These are phyloP conservation scores for Cruciata laevipes DNA, from an alignment of 257 asterid species.

Conservation along the genomic window DNA sequence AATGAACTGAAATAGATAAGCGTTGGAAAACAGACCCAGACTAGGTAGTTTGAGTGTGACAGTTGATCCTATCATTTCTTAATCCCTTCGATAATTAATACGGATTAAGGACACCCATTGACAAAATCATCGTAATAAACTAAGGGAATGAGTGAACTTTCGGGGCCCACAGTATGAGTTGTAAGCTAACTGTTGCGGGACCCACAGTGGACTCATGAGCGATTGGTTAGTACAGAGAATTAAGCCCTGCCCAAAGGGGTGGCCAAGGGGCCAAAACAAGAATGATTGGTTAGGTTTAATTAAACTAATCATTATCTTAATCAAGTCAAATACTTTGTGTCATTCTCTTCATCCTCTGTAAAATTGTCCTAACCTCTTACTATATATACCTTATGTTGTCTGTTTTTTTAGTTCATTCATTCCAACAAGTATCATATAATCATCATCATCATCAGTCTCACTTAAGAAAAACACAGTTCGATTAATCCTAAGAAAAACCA, in stretches of 20 bases:
- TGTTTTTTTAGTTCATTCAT: constrained; percentile 22
- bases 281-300: constrained; percentile 22
- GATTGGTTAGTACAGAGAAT: constrained; percentile 34
- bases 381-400: constrained; percentile 34
- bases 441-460: constrained; percentile 13
- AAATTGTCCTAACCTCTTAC: constrained; percentile 11
- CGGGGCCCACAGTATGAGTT: too few relatives aligned
- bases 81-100: too few relatives aligned
- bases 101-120: too few relatives aligned
- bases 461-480: not conserved
- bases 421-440: constrained; percentile 15
- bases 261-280: not conserved
- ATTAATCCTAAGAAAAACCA: not conserved
- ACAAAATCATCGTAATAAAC: too few relatives aligned
- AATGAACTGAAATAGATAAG: too few relatives aligned
- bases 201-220: constrained; percentile 47
- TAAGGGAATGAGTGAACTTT: too few relatives aligned
- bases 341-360: constrained; percentile 20
- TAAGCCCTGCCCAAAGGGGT: constrained; percentile 19
- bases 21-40: too few relatives aligned
- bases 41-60: constrained; percentile 15
- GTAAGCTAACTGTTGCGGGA: constrained; percentile 51
- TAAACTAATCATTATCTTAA: constrained; percentile 25
- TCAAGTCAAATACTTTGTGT: constrained; percentile 40
- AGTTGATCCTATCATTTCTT: constrained; percentile 26